A percentile compares a stretch with the other conserved stretches of the same genome.
phyloP scores from a whole-genome alignment of 371 early-diverging fungal species.

The Mortierella sp. region DNA sequence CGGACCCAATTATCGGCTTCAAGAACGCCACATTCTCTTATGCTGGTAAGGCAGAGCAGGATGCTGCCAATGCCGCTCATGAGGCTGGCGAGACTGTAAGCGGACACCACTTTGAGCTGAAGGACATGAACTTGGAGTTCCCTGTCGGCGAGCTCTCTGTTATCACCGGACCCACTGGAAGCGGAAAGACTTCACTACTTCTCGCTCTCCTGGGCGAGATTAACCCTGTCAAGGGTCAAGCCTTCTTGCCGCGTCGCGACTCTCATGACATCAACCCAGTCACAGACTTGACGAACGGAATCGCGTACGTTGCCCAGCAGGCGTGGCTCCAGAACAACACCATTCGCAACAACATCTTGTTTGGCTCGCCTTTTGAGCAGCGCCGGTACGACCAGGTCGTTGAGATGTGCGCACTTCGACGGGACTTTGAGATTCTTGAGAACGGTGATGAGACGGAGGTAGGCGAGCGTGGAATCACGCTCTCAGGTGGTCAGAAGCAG shows the following conservation, averaged over 20 bases:
- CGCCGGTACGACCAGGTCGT: constrained; percentile 73
- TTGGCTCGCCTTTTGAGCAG: constrained; percentile 77
- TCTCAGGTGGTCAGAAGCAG: constrained; percentile 92
- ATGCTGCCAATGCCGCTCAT: constrained; percentile 40
- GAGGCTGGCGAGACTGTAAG: constrained; percentile 15
- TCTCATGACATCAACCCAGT: constrained; percentile 52
- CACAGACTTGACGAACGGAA: constrained; percentile 56
- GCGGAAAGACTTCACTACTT: constrained; percentile 62
- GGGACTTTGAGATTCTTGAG: constrained; percentile 85
- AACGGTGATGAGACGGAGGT: constrained; percentile 90
- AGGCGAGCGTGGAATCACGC: constrained; percentile 88
- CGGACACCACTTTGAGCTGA: constrained; percentile 60
- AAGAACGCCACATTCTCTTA: constrained; percentile 60
- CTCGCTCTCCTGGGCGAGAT: constrained; percentile 61
- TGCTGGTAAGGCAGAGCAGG: constrained; percentile 44
- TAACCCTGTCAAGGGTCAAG: constrained; percentile 57
- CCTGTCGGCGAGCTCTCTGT: constrained; percentile 60
- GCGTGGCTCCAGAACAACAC: constrained; percentile 89
- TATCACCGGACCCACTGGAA: constrained; percentile 63
- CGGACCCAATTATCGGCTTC: constrained; percentile 60
- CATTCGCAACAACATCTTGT: constrained; percentile 85
- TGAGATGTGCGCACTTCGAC: constrained; percentile 75
- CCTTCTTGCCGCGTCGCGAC: constrained; percentile 38
- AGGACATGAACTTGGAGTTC: constrained; percentile 59
- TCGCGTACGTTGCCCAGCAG: constrained; percentile 85